Evolutionary conservation across 164 flowering plant genomes (phyloP), one percentile per base, ranked within the genome.

Genomic region (Amborella trichopoda): DNA sequence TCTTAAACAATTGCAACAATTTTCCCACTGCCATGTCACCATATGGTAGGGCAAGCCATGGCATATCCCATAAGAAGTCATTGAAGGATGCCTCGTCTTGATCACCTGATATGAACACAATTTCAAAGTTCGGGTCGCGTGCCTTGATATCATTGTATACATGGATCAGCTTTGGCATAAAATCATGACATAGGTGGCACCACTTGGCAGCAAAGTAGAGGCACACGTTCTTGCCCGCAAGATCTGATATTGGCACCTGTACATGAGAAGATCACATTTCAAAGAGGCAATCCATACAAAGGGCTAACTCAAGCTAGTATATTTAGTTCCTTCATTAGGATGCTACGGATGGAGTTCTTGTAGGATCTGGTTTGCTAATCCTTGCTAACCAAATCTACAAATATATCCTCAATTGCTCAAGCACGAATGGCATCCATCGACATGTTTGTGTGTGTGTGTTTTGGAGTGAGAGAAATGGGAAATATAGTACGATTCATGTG

Each of bases 1-100:
- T 63, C 60, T 75, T 76, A 66, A 83, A 79, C 1, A 9, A 59
- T 32, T 67, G 62, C 19, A 53, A 53, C 54, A 87, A 42, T 2
- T 45, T 51, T 13, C 50, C 40, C 62, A 69, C 68, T 52, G 77
- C 55, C 6, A 23, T 33, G 28, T 87, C 94, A 1, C 76, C 80
- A 53, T 62, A 79, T 1, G 94, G 91, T 12, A 83, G 70, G 0
- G 88, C 80, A 38, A 81, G 41, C 88, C 94, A 83, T 8, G 91
- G 94, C 94, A 87, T 87, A 4, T 27, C 26, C 0, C 71, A 34
- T 46, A 61, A 81, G 62, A 28, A 77, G 5, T 73, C 79, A 27
- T 81, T 71, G 41, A 81, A 83, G 6, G 83, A 62, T 4, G 62
- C 13, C 22, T 77, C 71, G 25, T 76, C 76, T 0, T 28, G 34